A percentile compares a stretch with the other conserved stretches of the same genome.
These are phyloP conservation scores for Mortierella sp. DNA, from an alignment of 371 early-diverging fungal species.

Conservation along the genomic window DNA sequence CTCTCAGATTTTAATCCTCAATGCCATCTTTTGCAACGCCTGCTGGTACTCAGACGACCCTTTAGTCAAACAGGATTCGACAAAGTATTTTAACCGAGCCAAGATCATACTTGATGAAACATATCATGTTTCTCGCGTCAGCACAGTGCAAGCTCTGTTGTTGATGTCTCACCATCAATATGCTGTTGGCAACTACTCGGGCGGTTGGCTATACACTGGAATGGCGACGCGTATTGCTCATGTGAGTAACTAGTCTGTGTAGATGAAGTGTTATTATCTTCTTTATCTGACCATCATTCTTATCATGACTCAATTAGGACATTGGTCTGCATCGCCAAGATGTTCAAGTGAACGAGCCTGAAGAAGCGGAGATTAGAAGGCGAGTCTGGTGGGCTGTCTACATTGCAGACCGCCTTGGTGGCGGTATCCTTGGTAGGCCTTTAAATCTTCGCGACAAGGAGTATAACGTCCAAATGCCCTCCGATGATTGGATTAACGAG, in stretches of 20 bases:
- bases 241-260: conserved; percentile 15
- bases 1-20: conserved; percentile 53
- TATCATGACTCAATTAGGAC: conserved; percentile 13
- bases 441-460: conserved; percentile 55
- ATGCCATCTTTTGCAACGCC: conserved; percentile 57
- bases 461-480: conserved; percentile 53
- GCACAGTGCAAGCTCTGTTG: conserved; percentile 48
- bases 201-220: conserved; percentile 57
- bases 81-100: conserved; percentile 54
- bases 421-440: conserved; percentile 50
- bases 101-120: conserved; percentile 57
- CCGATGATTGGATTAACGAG: conserved; percentile 48
- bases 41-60: conserved; percentile 58
- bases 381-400: conserved; percentile 57
- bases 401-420: conserved; percentile 55
- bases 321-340: conserved; percentile 56
- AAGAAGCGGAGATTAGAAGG: conserved; percentile 50
- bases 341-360: conserved; percentile 42
- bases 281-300: background rate
- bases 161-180: conserved; percentile 57
- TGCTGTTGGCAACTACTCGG: conserved; percentile 57
- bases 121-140: conserved; percentile 52
- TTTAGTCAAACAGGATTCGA: conserved; percentile 45
- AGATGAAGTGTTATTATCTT: background rate
- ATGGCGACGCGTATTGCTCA: conserved; percentile 55